Evolutionary conservation across 179 eudicot species (phyloP).

Genomic region (Vitellaria paradoxa): DNA sequence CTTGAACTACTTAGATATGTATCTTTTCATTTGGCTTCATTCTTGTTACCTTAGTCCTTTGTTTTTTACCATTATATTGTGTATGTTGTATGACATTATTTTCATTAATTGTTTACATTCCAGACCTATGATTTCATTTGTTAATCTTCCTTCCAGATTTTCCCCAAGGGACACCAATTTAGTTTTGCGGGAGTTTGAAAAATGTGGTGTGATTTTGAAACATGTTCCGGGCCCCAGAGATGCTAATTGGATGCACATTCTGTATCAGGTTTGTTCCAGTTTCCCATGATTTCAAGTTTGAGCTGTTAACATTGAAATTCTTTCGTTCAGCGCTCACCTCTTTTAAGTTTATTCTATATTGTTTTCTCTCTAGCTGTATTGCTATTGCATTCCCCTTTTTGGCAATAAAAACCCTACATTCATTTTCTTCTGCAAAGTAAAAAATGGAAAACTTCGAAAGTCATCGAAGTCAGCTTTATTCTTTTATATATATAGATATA

Average conservation of each 20-base stretch:
- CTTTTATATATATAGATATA: not conserved
- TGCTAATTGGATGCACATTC: conserved; percentile 96
- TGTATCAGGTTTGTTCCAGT: conserved; percentile 66
- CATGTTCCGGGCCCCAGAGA: conserved; percentile 92
- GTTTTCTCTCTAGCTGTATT: not conserved
- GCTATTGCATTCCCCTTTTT: not conserved
- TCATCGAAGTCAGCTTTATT: not conserved
- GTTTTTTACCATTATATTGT: not conserved
- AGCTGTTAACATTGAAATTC: not conserved
- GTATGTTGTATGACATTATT: not conserved
- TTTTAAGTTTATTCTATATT: not conserved
- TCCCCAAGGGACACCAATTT: conserved; percentile 87
- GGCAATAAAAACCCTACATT: not conserved
- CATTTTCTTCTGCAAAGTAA: too few relatives aligned
- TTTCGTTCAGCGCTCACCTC: not conserved
- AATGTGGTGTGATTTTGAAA: conserved; percentile 82
- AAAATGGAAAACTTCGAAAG: not conserved
- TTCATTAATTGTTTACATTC: not conserved
- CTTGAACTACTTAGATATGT: not conserved
- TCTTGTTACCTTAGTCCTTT: not conserved
- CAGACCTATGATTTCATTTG: conserved; percentile 3
- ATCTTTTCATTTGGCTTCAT: not conserved
- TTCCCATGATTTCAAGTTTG: not conserved
- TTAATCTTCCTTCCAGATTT: conserved; percentile 47
- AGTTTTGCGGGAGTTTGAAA: conserved; percentile 92